These are phyloP conservation scores for Pneumocystis murina DNA, from an alignment of 1,139 yeast species.

Conservation along the genomic window DNA sequence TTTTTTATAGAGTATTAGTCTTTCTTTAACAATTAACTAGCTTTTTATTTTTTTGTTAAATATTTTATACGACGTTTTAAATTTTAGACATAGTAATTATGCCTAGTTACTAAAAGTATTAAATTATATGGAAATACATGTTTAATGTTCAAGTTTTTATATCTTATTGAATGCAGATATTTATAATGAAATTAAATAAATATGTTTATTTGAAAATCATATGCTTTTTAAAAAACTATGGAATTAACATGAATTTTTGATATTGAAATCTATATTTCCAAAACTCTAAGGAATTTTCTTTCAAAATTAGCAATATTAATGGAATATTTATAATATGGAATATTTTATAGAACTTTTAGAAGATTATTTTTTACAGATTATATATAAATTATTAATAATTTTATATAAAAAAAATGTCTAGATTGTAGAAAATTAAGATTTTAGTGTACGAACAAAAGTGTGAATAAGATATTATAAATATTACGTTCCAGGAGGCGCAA, in stretches of 20 bases:
- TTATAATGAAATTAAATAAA: background rate
- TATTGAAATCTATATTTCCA: background rate
- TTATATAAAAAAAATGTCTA: background rate
- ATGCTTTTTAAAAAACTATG: background rate
- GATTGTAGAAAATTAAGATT: background rate
- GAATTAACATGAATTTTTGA: background rate
- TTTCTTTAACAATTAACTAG: background rate
- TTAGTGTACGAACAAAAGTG: background rate
- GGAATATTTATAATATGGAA: background rate
- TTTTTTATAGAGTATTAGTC: background rate
- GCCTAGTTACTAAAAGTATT: background rate
- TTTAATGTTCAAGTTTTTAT: background rate
- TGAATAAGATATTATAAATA: background rate
- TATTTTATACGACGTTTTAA: background rate
- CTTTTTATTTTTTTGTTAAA: background rate
- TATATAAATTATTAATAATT: background rate
- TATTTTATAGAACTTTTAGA: background rate
- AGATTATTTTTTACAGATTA: background rate
- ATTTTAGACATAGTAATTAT: background rate
- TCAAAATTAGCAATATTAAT: background rate
- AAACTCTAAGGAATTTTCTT: background rate
- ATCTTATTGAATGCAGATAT: background rate
- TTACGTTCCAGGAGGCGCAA: background rate
- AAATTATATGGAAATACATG: background rate
- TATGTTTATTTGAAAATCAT: too few species aligned